Evolutionary conservation across 2,329 filamentous ascomycete genomes (phyloP).

Genomic region (Coniochaeta prunicola): DNA sequence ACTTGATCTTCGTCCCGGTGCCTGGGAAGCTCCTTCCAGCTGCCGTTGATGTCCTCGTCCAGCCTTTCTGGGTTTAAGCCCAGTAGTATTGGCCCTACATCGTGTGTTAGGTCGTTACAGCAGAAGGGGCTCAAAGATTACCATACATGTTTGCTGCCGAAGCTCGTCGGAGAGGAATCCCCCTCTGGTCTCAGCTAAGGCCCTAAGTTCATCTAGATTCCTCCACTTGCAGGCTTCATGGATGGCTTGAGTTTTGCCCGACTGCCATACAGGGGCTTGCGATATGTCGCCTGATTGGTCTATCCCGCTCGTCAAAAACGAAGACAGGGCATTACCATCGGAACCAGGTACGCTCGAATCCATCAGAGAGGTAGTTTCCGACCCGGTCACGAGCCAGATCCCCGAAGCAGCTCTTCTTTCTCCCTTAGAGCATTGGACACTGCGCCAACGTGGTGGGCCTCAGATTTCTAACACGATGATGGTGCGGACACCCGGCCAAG

Average conservation of each 20-base stretch:
- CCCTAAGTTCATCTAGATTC: slow-evolving; percentile 49
- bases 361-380: background rate
- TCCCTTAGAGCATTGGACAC: background rate
- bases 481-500: background rate
- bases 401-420: background rate
- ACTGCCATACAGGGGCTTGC: slow-evolving; percentile 4
- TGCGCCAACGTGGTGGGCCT: background rate
- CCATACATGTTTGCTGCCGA: slow-evolving; percentile 72
- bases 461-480: background rate
- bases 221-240: slow-evolving; percentile 51
- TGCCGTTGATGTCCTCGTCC: background rate
- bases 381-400: background rate
- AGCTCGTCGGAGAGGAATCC: slow-evolving; percentile 62
- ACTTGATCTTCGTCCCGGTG: slow-evolving; percentile 91
- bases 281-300: background rate
- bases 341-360: background rate
- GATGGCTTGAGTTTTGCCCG: slow-evolving; percentile 40
- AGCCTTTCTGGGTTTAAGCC: slow-evolving; percentile 24
- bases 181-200: slow-evolving; percentile 54
- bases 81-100: slow-evolving; percentile 55
- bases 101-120: background rate
- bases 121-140: slow-evolving; percentile 2
- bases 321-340: background rate
- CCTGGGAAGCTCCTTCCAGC: slow-evolving; percentile 58
- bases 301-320: background rate